A percentile compares a stretch with the other conserved stretches of the same genome.
phyloP scores from a whole-genome alignment of 1,284 basidiomycete genomes.

The Trichosporon coremiiforme region DNA sequence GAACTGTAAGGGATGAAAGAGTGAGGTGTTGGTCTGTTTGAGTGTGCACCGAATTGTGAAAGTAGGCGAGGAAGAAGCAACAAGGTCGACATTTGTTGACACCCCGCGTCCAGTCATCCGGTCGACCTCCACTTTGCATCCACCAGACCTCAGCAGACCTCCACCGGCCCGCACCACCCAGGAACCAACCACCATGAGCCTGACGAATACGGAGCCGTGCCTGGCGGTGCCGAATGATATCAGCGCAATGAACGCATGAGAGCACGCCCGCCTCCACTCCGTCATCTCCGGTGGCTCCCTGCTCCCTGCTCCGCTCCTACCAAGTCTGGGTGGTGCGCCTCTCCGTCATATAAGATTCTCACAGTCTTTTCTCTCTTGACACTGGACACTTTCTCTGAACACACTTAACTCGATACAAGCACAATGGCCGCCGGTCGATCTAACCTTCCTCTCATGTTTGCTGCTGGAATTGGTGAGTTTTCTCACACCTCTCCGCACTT shows the following conservation, averaged over 20 bases:
- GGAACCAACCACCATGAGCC: too few relatives aligned
- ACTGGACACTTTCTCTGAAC: conserved; percentile 24
- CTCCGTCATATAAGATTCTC: background rate
- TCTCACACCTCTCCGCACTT: too few relatives aligned
- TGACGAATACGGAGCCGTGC: background rate
- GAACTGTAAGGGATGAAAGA: too few relatives aligned
- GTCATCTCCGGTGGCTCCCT: background rate
- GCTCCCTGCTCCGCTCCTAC: background rate
- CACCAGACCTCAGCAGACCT: background rate
- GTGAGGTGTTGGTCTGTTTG: too few relatives aligned
- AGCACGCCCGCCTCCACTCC: background rate
- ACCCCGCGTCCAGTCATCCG: background rate
- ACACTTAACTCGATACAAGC: too few relatives aligned
- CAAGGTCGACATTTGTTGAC: background rate
- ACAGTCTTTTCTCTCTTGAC: background rate
- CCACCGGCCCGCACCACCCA: too few relatives aligned
- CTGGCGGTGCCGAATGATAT: background rate
- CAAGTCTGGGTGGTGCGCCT: background rate
- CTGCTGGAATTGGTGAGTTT: conserved; percentile 41
- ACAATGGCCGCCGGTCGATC: conserved; percentile 13
- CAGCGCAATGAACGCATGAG: background rate
- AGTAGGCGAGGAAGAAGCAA: background rate
- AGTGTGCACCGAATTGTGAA: too few relatives aligned
- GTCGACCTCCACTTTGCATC: background rate
- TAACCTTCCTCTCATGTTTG: conserved; percentile 37